Conservation (phyloP, 495 filamentous ascomycete species). For the Penicillium steckii region DNA sequence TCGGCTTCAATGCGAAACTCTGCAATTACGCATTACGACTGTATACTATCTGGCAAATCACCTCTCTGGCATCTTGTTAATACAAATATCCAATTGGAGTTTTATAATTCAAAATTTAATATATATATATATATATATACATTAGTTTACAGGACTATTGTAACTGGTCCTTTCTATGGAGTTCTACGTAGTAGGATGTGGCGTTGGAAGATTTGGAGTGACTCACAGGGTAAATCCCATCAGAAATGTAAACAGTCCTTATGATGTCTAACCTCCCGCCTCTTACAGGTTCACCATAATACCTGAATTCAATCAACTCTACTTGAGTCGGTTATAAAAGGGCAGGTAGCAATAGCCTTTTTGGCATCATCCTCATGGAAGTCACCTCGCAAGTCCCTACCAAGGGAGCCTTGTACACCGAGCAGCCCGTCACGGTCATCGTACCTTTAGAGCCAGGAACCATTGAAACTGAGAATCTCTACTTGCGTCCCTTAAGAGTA, state of each 20-base stretch:
- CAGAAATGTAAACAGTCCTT: too few species aligned
- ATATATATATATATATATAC: too few species aligned
- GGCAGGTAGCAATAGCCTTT: background rate
- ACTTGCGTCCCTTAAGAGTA: slow-evolving; percentile 14
- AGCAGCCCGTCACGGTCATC: slow-evolving; percentile 16
- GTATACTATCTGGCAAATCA: background rate
- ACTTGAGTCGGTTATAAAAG: too few species aligned
- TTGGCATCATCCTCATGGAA: background rate
- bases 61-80: background rate
- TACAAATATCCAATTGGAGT: background rate
- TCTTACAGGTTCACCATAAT: background rate
- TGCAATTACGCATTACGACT: background rate
- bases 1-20: too few species aligned
- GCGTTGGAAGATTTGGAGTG: too few species aligned
- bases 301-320: background rate
- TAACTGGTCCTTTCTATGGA: too few species aligned
- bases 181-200: too few species aligned
- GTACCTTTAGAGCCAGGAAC: slow-evolving; percentile 6
- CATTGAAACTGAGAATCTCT: slow-evolving; percentile 21
- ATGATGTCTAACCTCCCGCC: too few species aligned
- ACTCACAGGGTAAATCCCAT: too few species aligned
- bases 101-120: background rate
- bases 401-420: slow-evolving; percentile 12
- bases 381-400: background rate
- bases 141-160: too few species aligned